Evolutionary conservation across 2,329 filamentous ascomycete genomes (phyloP).

Genomic region (Aspergillus fijiensis): DNA sequence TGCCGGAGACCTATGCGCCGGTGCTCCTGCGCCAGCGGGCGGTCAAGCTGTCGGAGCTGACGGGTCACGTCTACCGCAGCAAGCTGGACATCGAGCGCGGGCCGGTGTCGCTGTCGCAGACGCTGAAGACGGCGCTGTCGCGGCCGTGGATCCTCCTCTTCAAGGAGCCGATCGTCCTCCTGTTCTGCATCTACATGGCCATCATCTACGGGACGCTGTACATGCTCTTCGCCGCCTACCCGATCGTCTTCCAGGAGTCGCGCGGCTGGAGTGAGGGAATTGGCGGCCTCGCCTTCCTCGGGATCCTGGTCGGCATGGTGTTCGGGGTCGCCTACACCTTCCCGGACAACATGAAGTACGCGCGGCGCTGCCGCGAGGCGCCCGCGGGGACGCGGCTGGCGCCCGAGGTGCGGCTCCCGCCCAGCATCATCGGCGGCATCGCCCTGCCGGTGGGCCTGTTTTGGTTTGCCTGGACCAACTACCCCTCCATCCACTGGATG

Average conservation of each 20-base stretch:
- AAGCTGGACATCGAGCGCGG: slow-evolving; percentile 44
- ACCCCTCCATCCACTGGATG: slow-evolving; percentile 42
- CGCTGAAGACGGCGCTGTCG: slow-evolving; percentile 49
- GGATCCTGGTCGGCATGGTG: slow-evolving; percentile 43
- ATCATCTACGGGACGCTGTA: slow-evolving; percentile 21
- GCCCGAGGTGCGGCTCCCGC: slow-evolving; percentile 57
- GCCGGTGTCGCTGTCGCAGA: slow-evolving; percentile 38
- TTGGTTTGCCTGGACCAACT: slow-evolving; percentile 61
- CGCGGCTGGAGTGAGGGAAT: slow-evolving; percentile 45
- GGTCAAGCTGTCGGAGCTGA: slow-evolving; percentile 48
- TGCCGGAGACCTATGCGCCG: slow-evolving; percentile 48
- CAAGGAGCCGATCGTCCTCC: slow-evolving; percentile 52
- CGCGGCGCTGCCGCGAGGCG: slow-evolving; percentile 22
- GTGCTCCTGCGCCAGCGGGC: slow-evolving; percentile 54
- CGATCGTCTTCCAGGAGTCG: slow-evolving; percentile 17
- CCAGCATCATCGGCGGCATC: slow-evolving; percentile 49
- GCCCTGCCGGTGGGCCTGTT: slow-evolving; percentile 57
- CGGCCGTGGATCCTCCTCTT: slow-evolving; percentile 52
- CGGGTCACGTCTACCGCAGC: slow-evolving; percentile 50
- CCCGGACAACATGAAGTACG: slow-evolving; percentile 39
- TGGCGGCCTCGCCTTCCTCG: slow-evolving; percentile 49
- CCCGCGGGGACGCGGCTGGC: slow-evolving; percentile 39
- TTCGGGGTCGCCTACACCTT: slow-evolving; percentile 40
- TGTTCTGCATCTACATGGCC: slow-evolving; percentile 46
- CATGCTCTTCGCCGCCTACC: slow-evolving; percentile 21